phyloP scores from a whole-genome alignment of 257 asterid genomes.

The Scutellaria minor region DNA sequence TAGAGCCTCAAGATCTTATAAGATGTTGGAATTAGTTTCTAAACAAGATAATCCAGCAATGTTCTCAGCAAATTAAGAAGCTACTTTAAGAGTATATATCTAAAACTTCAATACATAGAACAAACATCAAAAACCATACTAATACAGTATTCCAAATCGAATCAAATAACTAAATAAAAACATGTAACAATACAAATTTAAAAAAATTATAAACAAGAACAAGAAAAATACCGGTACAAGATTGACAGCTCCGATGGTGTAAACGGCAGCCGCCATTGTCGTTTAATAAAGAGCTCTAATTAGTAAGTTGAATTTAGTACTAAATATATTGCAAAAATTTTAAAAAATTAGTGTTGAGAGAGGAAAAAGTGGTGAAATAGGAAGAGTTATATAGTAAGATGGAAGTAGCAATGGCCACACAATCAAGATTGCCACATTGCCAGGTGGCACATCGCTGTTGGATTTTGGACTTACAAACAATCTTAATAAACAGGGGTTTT shows the following conservation, averaged over 20 bases:
- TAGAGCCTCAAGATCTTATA: no score
- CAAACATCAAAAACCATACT: no score
- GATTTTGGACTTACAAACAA: background rate
- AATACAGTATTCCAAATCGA: background rate
- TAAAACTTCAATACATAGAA: no score
- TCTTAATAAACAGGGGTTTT: slow-evolving; percentile 10
- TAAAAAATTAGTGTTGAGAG: background rate
- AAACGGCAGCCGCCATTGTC: slow-evolving; percentile 61
- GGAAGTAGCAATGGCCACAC: slow-evolving; percentile 63
- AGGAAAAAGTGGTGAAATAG: background rate
- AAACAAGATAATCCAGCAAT: no score
- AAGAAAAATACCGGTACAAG: slow-evolving; percentile 49
- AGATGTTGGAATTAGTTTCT: no score
- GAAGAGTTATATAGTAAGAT: slow-evolving; percentile 45
- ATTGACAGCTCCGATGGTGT: slow-evolving; percentile 70
- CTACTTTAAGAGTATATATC: no score
- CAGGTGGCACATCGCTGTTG: slow-evolving; percentile 50
- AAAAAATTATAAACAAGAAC: background rate
- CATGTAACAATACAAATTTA: background rate
- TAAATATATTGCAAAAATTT: no score
- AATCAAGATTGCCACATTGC: slow-evolving; percentile 55
- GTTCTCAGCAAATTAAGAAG: no score
- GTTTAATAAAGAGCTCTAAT: background rate
- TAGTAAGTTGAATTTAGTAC: background rate
- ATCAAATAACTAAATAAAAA: background rate